Evolutionary conservation across 2,329 filamentous ascomycete species (phyloP).

Genomic region (Sporothrix dimorphospora): DNA sequence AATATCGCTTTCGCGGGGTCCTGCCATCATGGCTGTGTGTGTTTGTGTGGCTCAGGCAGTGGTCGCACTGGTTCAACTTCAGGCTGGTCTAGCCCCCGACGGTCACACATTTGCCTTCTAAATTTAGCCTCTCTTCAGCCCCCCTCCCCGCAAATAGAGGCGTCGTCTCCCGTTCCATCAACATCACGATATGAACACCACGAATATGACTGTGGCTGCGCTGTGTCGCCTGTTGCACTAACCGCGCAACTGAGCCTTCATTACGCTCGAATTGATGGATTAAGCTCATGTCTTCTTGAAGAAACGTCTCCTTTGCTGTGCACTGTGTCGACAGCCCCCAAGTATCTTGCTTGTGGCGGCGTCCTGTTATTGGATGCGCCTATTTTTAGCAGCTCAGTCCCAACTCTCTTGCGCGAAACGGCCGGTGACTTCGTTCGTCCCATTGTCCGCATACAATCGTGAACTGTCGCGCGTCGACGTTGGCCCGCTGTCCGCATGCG

Average conservation of each 20-base stretch:
- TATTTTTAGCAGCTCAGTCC: neutral
- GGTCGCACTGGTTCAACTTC: neutral
- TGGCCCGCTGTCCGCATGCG: conserved; percentile 1
- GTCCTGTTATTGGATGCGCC: neutral
- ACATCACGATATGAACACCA: neutral
- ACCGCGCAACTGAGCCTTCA: neutral
- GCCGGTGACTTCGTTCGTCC: neutral
- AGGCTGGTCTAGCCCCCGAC: neutral
- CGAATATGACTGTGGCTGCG: neutral
- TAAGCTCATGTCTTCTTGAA: neutral
- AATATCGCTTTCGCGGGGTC: neutral
- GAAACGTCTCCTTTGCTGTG: neutral
- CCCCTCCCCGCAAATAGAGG: neutral
- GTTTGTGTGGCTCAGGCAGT: conserved; percentile 11
- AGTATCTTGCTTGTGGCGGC: neutral
- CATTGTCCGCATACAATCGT: neutral
- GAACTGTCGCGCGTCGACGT: neutral
- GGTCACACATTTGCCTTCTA: neutral
- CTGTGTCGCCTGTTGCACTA: neutral
- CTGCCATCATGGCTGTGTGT: neutral
- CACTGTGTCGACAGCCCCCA: neutral
- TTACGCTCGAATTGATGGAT: neutral
- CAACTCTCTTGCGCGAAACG: neutral
- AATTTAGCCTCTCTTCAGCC: conserved; percentile 17
- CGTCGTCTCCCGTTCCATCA: neutral